phyloP scores from a whole-genome alignment of 768 basidiomycete species.

The Polyporus arcularius region DNA sequence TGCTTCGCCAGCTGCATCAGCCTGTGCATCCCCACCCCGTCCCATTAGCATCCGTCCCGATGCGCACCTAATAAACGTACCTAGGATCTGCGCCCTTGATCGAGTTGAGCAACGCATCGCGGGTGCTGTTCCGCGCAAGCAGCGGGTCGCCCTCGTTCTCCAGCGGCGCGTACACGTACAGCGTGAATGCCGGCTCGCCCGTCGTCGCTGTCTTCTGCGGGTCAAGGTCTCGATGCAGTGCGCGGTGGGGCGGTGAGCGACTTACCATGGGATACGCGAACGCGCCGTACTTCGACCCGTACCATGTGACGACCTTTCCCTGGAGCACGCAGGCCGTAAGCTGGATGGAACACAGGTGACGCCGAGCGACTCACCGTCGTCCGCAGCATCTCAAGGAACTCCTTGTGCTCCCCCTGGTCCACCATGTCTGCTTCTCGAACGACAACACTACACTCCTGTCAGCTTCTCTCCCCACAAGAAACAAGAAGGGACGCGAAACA shows the following conservation, averaged over 20 bases:
- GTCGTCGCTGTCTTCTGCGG: slow-evolving; percentile 2
- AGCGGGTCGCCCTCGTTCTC: neutral
- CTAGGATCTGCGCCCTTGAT: neutral
- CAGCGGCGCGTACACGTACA: slow-evolving; percentile 5
- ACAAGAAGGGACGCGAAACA: neutral
- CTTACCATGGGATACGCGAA: slow-evolving; percentile 20
- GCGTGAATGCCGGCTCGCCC: slow-evolving; percentile 6
- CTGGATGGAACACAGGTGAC: neutral
- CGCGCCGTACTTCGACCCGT: slow-evolving; percentile 13
- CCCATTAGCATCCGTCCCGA: neutral
- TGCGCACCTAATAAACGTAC: neutral
- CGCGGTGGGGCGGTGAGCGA: neutral
- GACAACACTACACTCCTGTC: slow-evolving; percentile 1
- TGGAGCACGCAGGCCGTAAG: neutral
- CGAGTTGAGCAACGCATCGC: neutral
- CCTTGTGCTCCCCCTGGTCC: slow-evolving; percentile 8
- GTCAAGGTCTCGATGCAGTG: neutral
- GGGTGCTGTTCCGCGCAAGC: neutral
- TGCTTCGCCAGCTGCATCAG: slow-evolving; percentile 19
- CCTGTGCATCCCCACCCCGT: slow-evolving; percentile 4
- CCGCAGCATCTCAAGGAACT: slow-evolving; percentile 6
- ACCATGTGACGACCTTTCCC: slow-evolving; percentile 18
- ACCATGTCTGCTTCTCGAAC: slow-evolving; percentile 12
- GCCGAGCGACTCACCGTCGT: neutral
- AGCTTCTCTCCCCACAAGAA: neutral